Conservation (phyloP, 192 early-diverging fungal genomes). For the Gryganskiella cystojenkinii region DNA sequence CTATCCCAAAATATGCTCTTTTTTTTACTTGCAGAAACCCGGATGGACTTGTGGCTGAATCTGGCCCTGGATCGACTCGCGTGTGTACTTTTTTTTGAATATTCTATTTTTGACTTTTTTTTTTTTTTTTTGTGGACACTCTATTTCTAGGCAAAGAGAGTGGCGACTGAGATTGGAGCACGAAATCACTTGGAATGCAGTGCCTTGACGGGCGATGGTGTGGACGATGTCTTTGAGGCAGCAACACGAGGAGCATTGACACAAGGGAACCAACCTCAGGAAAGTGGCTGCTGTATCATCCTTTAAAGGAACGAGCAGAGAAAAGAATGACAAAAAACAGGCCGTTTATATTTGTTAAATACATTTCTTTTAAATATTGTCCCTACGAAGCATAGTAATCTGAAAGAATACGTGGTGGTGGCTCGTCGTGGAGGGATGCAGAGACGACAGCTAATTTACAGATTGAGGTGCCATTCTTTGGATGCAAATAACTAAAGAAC, state of each 20-base stretch:
- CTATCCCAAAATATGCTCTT: neutral
- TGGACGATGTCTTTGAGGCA: constrained; percentile 68
- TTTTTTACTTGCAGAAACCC: too few species aligned
- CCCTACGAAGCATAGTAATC: too few species aligned
- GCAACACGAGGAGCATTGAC: constrained; percentile 57
- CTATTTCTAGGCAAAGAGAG: constrained; percentile 66
- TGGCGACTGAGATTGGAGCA: constrained; percentile 78
- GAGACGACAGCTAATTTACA: constrained; percentile 34
- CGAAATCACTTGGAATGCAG: constrained; percentile 88
- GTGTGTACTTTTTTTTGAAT: constrained; percentile 2
- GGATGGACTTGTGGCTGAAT: neutral
- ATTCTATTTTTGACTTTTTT: constrained; percentile 5
- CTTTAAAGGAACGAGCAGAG: constrained; percentile 2
- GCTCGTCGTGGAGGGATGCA: neutral
- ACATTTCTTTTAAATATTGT: too few species aligned
- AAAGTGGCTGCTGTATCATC: constrained; percentile 48
- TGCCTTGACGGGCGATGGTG: constrained; percentile 77
- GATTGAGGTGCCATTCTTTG: constrained; percentile 31
- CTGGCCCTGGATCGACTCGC: too few species aligned
- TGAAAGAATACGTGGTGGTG: too few species aligned
- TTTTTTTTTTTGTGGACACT: neutral
- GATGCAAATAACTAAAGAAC: constrained; percentile 46
- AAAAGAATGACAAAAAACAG: neutral
- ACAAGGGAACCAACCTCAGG: constrained; percentile 46
- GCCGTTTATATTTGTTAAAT: neutral